Evolutionary conservation across 176 grass and related monocot genomes (phyloP).

Genomic region (Rhipidocladum racemiflorum): DNA sequence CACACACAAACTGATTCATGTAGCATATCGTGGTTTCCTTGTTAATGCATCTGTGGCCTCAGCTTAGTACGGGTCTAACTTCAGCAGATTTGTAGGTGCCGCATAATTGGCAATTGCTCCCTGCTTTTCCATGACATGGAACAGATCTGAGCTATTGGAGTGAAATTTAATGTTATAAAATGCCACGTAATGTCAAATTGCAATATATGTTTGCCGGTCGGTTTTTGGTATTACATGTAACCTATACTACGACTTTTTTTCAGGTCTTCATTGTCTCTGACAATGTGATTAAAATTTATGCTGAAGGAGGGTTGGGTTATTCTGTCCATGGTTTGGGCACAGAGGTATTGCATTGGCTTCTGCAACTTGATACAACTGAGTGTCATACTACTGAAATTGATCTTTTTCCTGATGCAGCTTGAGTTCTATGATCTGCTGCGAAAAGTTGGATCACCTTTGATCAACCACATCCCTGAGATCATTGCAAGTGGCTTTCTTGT

Average conservation of each 20-base stretch:
- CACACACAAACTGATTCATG: constrained; percentile 12
- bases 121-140: constrained; percentile 7
- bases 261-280: constrained; percentile 89
- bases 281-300: constrained; percentile 87
- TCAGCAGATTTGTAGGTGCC: neutral
- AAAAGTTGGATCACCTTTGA: constrained; percentile 62
- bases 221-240: constrained; percentile 12
- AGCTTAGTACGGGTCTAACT: neutral
- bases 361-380: neutral
- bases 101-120: constrained; percentile 3
- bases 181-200: neutral
- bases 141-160: neutral
- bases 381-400: constrained; percentile 24
- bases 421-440: constrained; percentile 80
- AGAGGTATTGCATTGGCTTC: constrained; percentile 56
- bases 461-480: constrained; percentile 75
- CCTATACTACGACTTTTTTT: constrained; percentile 14
- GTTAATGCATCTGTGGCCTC: constrained; percentile 16
- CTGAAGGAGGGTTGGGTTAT: constrained; percentile 69
- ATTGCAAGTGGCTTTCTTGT: constrained; percentile 90
- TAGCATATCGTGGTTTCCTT: constrained; percentile 6
- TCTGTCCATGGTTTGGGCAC: constrained; percentile 77
- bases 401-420: constrained; percentile 51
- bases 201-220: neutral
- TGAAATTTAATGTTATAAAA: neutral